A percentile compares a stretch with the other conserved stretches of the same genome.
Evolutionary conservation across 192 early-diverging fungal species (phyloP).

Genomic region (Podila minutissima): DNA sequence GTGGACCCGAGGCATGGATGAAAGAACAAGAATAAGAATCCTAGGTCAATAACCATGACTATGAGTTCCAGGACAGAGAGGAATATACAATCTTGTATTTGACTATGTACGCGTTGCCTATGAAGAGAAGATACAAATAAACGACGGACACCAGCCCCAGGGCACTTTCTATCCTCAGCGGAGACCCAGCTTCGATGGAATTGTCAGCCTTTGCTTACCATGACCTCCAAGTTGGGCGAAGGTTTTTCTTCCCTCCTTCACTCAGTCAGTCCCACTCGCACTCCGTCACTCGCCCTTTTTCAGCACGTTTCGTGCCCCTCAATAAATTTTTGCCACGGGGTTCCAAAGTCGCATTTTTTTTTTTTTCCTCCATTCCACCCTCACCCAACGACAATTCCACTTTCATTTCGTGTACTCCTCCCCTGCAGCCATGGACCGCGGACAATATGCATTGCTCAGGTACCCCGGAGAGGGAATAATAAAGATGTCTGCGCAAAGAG

Average conservation of each 20-base stretch:
- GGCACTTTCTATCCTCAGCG: too few relatives aligned
- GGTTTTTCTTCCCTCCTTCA: too few relatives aligned
- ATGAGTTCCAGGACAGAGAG: too few relatives aligned
- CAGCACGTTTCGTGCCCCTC: not conserved
- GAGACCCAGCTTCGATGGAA: too few relatives aligned
- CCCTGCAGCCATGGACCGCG: not conserved
- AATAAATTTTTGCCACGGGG: not conserved
- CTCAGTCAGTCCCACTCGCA: too few relatives aligned
- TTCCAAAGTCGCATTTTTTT: not conserved
- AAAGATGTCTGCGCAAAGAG: not conserved
- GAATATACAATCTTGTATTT: too few relatives aligned
- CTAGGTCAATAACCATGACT: not conserved
- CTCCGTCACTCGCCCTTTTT: too few relatives aligned
- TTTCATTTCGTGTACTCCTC: not conserved
- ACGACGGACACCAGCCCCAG: too few relatives aligned
- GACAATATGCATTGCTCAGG: slow-evolving; percentile 5
- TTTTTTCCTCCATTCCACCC: not conserved
- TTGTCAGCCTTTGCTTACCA: too few relatives aligned
- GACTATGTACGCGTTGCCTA: too few relatives aligned
- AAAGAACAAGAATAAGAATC: not conserved
- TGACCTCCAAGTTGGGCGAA: too few relatives aligned
- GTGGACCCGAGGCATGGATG: not conserved
- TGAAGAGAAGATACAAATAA: too few relatives aligned
- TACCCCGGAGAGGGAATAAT: not conserved
- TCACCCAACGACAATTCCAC: not conserved